Conservation (phyloP, 257 asterid genomes). For the Primulina tabacum region DNA sequence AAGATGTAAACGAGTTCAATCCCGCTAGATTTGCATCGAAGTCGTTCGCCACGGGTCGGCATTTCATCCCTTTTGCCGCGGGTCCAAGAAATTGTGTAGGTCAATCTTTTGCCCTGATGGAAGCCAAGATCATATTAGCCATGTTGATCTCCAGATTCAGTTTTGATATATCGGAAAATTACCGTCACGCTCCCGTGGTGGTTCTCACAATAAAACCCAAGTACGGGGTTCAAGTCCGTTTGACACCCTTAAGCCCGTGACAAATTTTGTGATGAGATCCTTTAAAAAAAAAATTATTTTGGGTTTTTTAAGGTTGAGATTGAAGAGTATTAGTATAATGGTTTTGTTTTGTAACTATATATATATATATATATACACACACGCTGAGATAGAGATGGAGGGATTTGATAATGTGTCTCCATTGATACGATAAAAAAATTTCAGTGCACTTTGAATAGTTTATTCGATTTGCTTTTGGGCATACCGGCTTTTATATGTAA, state of each 20-base stretch:
- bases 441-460: not conserved
- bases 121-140: slow-evolving; percentile 84
- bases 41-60: slow-evolving; percentile 50
- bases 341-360: not conserved
- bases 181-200: slow-evolving; percentile 79
- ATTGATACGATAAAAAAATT: too few relatives aligned
- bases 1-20: slow-evolving; percentile 75
- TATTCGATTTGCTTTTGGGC: too few relatives aligned
- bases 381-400: not conserved
- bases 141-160: slow-evolving; percentile 73
- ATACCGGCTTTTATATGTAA: not conserved
- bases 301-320: not conserved
- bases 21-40: slow-evolving; percentile 61
- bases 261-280: slow-evolving; percentile 5
- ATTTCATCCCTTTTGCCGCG: slow-evolving; percentile 82
- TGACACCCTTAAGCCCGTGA: slow-evolving; percentile 43
- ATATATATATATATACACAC: too few relatives aligned
- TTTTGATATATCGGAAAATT: slow-evolving; percentile 62
- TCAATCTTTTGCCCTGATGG: slow-evolving; percentile 86
- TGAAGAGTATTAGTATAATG: slow-evolving; percentile 9
- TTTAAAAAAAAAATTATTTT: too few relatives aligned
- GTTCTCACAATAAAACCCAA: slow-evolving; percentile 86
- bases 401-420: not conserved
- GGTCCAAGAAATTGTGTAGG: slow-evolving; percentile 93
- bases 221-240: slow-evolving; percentile 77